Percentiles rank a stretch among this genome's conserved stretches.
Conservation (phyloP, 2,329 filamentous ascomycete species). For the Colletotrichum acutatum region DNA sequence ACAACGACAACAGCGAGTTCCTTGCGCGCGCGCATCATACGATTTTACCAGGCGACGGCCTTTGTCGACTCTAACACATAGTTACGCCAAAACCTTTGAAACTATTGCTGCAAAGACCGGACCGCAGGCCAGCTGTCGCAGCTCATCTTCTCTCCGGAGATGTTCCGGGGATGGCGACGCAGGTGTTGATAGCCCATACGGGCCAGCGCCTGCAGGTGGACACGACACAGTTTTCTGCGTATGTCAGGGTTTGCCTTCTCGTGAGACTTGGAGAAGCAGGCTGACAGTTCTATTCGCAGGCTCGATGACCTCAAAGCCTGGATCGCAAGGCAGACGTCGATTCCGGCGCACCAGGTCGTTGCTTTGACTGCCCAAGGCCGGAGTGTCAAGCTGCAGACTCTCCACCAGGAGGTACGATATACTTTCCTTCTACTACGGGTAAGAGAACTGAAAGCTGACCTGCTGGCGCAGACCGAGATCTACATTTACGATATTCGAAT, state of each 20-base stretch:
- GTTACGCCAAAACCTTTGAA: not conserved
- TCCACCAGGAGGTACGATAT: conserved; percentile 83
- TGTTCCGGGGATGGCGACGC: conserved; percentile 82
- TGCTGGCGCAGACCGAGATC: conserved; percentile 76
- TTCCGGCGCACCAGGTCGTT: conserved; percentile 84
- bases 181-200: conserved; percentile 92
- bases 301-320: conserved; percentile 88
- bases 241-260: conserved; percentile 44
- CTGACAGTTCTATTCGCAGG: conserved; percentile 52
- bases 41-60: not conserved
- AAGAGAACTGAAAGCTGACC: conserved; percentile 19
- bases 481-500: conserved; percentile 91
- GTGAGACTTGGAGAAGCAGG: conserved; percentile 9
- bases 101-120: conserved; percentile 1
- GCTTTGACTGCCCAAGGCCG: conserved; percentile 87
- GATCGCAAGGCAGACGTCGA: conserved; percentile 79
- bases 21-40: not conserved
- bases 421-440: too few relatives aligned
- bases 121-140: conserved; percentile 28
- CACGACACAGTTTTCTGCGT: conserved; percentile 80
- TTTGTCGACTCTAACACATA: not conserved
- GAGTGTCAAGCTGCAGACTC: conserved; percentile 82
- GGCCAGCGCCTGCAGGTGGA: conserved; percentile 87
- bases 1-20: not conserved
- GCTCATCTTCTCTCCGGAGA: conserved; percentile 45